A percentile compares a stretch with the other conserved stretches of the same genome.
These are phyloP conservation scores for Tylopilus intermedius DNA, from an alignment of 768 basidiomycete species.

Conservation along the genomic window DNA sequence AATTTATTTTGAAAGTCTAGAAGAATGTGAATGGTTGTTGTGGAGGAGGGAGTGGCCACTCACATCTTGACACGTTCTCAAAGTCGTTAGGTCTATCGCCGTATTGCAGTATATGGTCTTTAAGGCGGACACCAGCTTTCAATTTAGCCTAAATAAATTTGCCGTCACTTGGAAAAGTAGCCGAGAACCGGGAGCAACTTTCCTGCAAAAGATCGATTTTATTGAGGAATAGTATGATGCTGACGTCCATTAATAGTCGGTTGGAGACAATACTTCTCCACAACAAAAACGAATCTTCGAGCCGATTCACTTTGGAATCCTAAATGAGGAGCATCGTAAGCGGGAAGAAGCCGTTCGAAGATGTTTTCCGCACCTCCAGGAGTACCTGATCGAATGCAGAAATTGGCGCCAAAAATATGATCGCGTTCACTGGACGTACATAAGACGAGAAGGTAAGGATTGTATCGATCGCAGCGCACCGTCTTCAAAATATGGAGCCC, in stretches of 20 bases:
- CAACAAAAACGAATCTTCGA: conserved; percentile 73
- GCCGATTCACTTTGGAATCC: conserved; percentile 69
- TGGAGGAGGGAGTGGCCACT: conserved; percentile 19
- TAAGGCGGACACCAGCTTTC: conserved; percentile 68
- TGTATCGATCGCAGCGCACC: conserved; percentile 36
- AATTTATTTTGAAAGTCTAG: conserved; percentile 75
- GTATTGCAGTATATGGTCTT: conserved; percentile 65
- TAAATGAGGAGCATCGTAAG: conserved; percentile 24
- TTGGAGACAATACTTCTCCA: conserved; percentile 74
- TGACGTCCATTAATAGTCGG: conserved; percentile 66
- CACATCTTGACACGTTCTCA: conserved; percentile 70
- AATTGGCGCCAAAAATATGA: conserved; percentile 85
- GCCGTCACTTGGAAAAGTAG: background rate
- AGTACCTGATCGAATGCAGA: conserved; percentile 85
- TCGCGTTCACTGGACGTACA: conserved; percentile 61
- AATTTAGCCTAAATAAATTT: conserved; percentile 54
- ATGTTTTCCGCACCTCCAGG: conserved; percentile 50
- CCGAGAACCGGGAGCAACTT: conserved; percentile 8
- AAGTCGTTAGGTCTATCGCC: conserved; percentile 77
- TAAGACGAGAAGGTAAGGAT: conserved; percentile 2
- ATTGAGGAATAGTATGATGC: conserved; percentile 77
- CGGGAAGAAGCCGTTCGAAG: conserved; percentile 4
- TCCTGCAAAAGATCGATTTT: conserved; percentile 76
- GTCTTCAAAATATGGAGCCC: conserved; percentile 87
- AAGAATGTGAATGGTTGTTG: background rate